Evolutionary conservation across 2,329 filamentous ascomycete species (phyloP).

Genomic region (Phaeosphaeria sp.): DNA sequence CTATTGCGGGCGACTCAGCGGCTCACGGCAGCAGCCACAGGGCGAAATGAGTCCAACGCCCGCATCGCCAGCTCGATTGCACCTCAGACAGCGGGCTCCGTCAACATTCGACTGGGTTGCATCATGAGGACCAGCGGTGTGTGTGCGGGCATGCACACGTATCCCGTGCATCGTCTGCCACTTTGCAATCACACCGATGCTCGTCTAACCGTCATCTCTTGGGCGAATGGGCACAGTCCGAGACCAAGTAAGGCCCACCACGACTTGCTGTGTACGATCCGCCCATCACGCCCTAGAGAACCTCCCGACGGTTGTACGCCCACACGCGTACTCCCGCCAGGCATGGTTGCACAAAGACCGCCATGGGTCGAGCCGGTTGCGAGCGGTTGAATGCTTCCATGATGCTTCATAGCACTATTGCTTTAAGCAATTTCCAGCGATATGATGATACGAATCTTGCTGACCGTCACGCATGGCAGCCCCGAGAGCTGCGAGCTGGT

Average conservation of each 20-base stretch:
- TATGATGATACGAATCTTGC: neutral
- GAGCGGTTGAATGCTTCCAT: neutral
- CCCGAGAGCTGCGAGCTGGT: neutral
- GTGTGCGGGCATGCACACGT: constrained; percentile 8
- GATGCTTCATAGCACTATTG: neutral
- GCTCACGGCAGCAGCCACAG: constrained; percentile 17
- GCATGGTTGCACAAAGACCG: constrained; percentile 1
- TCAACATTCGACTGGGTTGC: neutral
- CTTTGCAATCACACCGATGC: constrained; percentile 26
- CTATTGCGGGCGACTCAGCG: constrained; percentile 4
- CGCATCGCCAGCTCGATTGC: neutral
- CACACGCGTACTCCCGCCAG: constrained; percentile 4
- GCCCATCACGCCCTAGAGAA: constrained; percentile 18
- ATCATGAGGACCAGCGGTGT: constrained; percentile 18
- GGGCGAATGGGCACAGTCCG: constrained; percentile 19
- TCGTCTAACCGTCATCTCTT: constrained; percentile 11
- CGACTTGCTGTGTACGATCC: constrained; percentile 23
- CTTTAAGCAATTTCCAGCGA: neutral
- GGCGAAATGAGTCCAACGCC: constrained; percentile 4
- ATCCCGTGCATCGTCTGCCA: constrained; percentile 6
- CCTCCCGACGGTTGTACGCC: constrained; percentile 18
- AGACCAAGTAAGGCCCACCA: constrained; percentile 11
- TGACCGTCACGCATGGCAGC: neutral
- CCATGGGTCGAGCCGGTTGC: neutral
- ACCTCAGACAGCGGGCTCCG: neutral